Evolutionary conservation across 345 rosid genomes (phyloP), one percentile per base, ranked within the genome.

Genomic region (Rhizophora mangle): DNA sequence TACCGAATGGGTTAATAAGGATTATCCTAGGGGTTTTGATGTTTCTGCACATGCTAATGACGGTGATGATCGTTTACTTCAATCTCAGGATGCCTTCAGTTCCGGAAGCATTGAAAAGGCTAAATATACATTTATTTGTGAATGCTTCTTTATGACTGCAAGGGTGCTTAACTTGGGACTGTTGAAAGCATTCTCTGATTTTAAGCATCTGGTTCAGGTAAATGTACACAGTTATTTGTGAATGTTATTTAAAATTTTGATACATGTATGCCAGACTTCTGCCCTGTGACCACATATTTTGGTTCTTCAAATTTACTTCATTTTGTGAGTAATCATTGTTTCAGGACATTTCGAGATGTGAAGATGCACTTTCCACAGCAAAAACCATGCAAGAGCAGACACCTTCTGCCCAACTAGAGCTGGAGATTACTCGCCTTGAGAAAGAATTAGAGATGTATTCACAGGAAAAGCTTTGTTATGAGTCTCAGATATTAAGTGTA

Each of bases 121-220:
- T 39, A 88, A 88, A 75, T 90, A 76, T 79, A 71, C 85, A 8
- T 95, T 92, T 83, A 90, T 90, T 57, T 90, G 94, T 80, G 98
- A 96, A 85, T 87, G 97, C 83, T 96, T 96, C 88, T 96, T 92
- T 77, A 95, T 95, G 97, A 92, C 98, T 56, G 97, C 97, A 66
- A 84, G 98, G 89, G 98, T 85, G 74, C 96, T 92, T 61, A 95
- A 89, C 79, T 77, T 95, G 86, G 98, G 99, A 75, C 87, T 95
- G 68, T 62, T 96, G 71, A 96, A 96, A 83, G 92, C 98, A 74
- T 90, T 90, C 86, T 90, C 97, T 6, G 99, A 95, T 85, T 95
- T 88, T 70, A 95, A 92, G 86, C 98, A 92, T 86, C 88, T 95
- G 60, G 80, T 87, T 74, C 99, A 95, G 99, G 99, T 92, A 84